phyloP scores from a whole-genome alignment of 345 rosid genomes.

The Lepidium sativum region DNA sequence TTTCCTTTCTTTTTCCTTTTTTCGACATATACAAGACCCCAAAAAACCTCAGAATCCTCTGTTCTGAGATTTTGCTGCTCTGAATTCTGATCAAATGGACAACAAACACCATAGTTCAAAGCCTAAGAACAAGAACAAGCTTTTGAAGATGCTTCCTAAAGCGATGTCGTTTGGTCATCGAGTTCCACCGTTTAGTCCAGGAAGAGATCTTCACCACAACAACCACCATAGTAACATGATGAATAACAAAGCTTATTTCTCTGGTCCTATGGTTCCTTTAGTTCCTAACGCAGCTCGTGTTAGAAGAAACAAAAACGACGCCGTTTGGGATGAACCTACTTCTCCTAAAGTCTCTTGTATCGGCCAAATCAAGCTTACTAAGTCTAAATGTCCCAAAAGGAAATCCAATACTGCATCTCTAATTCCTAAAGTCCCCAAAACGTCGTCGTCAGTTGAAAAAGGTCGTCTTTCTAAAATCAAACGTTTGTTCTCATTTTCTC shows the following conservation, averaged over 20 bases:
- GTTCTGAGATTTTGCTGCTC: conserved; percentile 5
- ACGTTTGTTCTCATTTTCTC: conserved; percentile 30
- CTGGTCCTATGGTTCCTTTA: conserved; percentile 52
- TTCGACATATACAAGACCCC: neutral
- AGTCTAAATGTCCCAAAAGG: conserved; percentile 30
- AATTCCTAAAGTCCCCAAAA: conserved; percentile 14
- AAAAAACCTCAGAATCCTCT: neutral
- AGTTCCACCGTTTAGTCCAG: conserved; percentile 55
- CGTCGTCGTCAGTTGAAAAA: conserved; percentile 1
- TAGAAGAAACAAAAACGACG: conserved; percentile 32
- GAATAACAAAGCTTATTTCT: conserved; percentile 29
- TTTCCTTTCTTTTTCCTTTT: conserved; percentile 19
- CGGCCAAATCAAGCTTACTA: conserved; percentile 65
- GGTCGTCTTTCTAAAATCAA: conserved; percentile 30
- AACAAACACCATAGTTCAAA: conserved; percentile 16
- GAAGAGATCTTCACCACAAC: conserved; percentile 35
- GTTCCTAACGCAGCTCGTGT: conserved; percentile 53
- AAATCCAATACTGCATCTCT: neutral
- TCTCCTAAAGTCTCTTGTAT: conserved; percentile 92
- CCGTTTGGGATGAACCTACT: conserved; percentile 54
- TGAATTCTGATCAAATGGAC: neutral
- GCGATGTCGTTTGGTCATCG: conserved; percentile 38
- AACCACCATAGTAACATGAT: conserved; percentile 15
- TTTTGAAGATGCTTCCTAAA: conserved; percentile 55
- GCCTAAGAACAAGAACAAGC: conserved; percentile 33